Evolutionary conservation across 2,329 filamentous ascomycete species (phyloP).

Genomic region (Massarina eburnea): DNA sequence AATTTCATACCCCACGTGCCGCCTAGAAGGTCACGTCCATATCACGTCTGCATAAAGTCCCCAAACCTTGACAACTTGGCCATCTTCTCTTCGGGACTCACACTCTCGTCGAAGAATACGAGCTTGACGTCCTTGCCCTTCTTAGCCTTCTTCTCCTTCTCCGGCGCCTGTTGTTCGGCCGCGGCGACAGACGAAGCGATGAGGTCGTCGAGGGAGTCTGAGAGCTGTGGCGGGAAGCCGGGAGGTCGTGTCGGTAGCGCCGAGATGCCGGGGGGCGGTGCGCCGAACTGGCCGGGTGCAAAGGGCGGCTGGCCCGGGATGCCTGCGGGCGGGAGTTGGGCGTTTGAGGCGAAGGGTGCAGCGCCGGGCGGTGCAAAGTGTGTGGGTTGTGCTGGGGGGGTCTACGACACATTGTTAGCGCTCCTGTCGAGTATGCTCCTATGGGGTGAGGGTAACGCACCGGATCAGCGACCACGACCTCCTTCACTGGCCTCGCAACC

Average conservation of each 20-base stretch:
- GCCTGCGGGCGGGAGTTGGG: slow-evolving; percentile 9
- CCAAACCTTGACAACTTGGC: slow-evolving; percentile 75
- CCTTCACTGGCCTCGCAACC: slow-evolving; percentile 38
- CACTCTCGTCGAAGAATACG: slow-evolving; percentile 77
- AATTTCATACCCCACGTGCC: background rate
- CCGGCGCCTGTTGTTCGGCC: slow-evolving; percentile 35
- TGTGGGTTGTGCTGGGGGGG: background rate
- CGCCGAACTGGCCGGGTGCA: slow-evolving; percentile 16
- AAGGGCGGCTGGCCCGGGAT: slow-evolving; percentile 24
- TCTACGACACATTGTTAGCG: too few species aligned
- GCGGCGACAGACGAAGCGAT: slow-evolving; percentile 53
- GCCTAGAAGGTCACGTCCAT: background rate
- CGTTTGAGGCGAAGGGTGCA: background rate
- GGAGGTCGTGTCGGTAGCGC: slow-evolving; percentile 41
- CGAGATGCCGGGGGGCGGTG: slow-evolving; percentile 23
- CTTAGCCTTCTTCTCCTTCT: slow-evolving; percentile 58
- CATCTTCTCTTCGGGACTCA: slow-evolving; percentile 90
- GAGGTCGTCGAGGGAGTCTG: slow-evolving; percentile 49
- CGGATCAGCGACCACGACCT: slow-evolving; percentile 40
- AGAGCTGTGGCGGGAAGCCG: slow-evolving; percentile 30
- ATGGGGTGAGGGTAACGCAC: background rate
- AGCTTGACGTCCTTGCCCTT: slow-evolving; percentile 65
- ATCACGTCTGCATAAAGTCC: slow-evolving; percentile 25
- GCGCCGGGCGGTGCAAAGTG: background rate
- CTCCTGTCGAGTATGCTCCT: background rate